phyloP scores from a whole-genome alignment of 768 basidiomycete species.

The Tricholoma furcatifolium region DNA sequence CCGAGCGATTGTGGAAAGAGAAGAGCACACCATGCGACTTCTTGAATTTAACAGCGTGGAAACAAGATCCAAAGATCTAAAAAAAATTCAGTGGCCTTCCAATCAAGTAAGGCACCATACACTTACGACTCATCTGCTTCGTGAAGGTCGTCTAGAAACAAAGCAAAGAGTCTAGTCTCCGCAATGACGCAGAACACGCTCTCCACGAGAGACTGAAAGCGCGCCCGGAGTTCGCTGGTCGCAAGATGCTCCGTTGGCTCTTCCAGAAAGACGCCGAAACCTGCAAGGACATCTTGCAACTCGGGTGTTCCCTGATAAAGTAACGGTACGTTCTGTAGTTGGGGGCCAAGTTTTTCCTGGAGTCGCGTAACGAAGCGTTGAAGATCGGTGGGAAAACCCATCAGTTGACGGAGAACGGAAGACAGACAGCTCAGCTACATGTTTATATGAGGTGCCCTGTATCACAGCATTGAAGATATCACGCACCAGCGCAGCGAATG shows the following conservation, averaged over 20 bases:
- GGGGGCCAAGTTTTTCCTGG: conserved; percentile 63
- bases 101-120: background rate
- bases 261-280: conserved; percentile 52
- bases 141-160: conserved; percentile 74
- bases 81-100: conserved; percentile 3
- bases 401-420: conserved; percentile 69
- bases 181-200: conserved; percentile 68
- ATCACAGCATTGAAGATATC: background rate
- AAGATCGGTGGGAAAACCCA: conserved; percentile 70
- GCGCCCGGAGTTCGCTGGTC: conserved; percentile 59
- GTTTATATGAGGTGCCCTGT: background rate
- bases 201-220: conserved; percentile 71
- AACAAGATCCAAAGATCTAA: conserved; percentile 66
- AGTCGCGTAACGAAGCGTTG: conserved; percentile 62
- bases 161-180: conserved; percentile 66
- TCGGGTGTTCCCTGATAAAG: conserved; percentile 73
- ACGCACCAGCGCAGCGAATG: conserved; percentile 56
- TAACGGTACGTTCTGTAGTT: conserved; percentile 65
- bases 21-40: conserved; percentile 54
- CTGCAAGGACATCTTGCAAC: conserved; percentile 57
- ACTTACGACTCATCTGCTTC: conserved; percentile 68
- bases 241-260: conserved; percentile 54
- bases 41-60: conserved; percentile 62
- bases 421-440: conserved; percentile 64
- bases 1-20: too few relatives aligned